Base-by-base conservation (phyloP, 805 yeast species). In the Ogataea minuta region DNA sequence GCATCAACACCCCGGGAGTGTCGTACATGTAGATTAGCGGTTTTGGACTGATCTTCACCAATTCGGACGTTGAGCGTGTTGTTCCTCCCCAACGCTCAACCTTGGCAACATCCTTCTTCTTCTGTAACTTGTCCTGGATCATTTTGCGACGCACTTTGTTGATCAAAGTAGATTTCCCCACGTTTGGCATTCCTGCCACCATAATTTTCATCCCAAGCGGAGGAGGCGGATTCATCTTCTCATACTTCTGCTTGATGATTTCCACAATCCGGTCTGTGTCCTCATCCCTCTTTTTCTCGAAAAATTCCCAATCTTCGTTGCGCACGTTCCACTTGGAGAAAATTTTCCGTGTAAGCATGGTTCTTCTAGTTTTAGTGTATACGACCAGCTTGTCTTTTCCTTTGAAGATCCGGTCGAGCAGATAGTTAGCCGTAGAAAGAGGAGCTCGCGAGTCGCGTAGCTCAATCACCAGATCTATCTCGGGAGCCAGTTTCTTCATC, bases 171-270 rank as follows among this genome's bases (percentile, higher is more conserved):
- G 95, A 84, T 61, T 93, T 93, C 0, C 99, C 99, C n/a, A 89
- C 95, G 58, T 93, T 93, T 1, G 99, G 99, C 93, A 93, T 85
- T 0, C 99, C 99, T 6, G 83, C 80, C 31, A 91, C 76, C 68
- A 90, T 68, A 41, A 85, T 61, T 15, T 89, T 63, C 33, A 84
- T 66, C 0, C 98, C 98, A 43, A 89, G 61, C 0, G 97, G 96
- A 0, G 96, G 95, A 1, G 81, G 76, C 0, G 91, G 87, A 13
- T 59, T 60, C 71, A 78, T 66, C 4, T 57, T 46, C 19, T 60
- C 46, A 50, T 74, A 72, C 36, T 65, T 63, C 36, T 71, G 68
- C 25, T 67, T 68, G 3, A 86, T 65, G 9, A 68, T 51, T 8
- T 73, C 68, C 11, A 84, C 63, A 4, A 90, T 58, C 29, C 63